Evolutionary conservation across 768 basidiomycete species (phyloP).

Genomic region (Piloderma croceum): DNA sequence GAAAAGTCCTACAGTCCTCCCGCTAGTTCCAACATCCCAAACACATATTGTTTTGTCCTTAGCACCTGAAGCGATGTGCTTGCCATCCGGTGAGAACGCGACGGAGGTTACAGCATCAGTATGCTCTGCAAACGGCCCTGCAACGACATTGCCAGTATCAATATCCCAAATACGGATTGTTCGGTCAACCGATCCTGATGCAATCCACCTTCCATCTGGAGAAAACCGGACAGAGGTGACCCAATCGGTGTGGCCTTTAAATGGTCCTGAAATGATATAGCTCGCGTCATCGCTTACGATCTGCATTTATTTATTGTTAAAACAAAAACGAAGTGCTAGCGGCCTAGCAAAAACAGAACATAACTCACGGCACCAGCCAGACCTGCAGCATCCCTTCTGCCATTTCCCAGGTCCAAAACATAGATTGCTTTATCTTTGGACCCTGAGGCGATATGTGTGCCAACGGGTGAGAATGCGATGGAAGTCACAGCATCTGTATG

Average conservation of each 20-base stretch:
- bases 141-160: not conserved
- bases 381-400: not conserved
- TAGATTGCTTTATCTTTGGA: conserved; percentile 5
- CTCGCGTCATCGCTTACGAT: not conserved
- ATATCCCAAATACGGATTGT: conserved; percentile 7
- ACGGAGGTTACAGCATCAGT: conserved; percentile 1
- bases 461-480: conserved; percentile 7
- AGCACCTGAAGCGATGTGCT: conserved; percentile 2
- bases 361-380: not conserved
- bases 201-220: conserved; percentile 6
- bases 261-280: too few relatives aligned
- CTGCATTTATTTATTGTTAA: not conserved
- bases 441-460: conserved; percentile 2
- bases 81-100: conserved; percentile 8
- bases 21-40: conserved; percentile 7
- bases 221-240: conserved; percentile 9
- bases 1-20: not conserved
- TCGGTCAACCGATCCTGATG: conserved; percentile 8
- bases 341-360: not conserved
- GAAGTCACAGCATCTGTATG: conserved; percentile 3
- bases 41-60: conserved; percentile 6
- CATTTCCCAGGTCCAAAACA: conserved; percentile 6
- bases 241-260: not conserved
- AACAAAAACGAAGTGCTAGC: not conserved
- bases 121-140: not conserved